Evolutionary conservation across 148 eudicot genomes (phyloP).

Genomic region (Nepenthes gracilis): DNA sequence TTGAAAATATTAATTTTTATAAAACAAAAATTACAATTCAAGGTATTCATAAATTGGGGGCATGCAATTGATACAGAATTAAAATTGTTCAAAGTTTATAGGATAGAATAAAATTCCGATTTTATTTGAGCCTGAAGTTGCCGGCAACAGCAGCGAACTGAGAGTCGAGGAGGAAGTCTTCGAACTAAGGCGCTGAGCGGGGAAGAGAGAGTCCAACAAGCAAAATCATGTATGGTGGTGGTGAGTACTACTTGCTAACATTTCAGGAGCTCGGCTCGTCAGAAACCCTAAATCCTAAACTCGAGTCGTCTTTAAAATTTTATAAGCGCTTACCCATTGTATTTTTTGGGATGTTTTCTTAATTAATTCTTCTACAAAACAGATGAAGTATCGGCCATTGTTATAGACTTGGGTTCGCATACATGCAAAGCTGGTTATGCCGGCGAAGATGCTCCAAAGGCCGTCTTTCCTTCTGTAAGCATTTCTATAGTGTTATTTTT

Average conservation of each 20-base stretch:
- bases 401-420: constrained; percentile 83
- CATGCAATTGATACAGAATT: too few relatives aligned
- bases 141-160: too few relatives aligned
- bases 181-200: neutral
- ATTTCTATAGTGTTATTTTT: neutral
- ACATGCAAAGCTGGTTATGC: constrained; percentile 98
- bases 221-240: constrained; percentile 42
- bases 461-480: constrained; percentile 88
- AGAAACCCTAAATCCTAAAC: neutral
- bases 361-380: constrained; percentile 3
- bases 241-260: constrained; percentile 11
- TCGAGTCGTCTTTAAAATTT: neutral
- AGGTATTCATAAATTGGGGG: too few relatives aligned
- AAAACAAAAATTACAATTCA: too few relatives aligned
- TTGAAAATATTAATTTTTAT: too few relatives aligned
- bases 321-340: neutral
- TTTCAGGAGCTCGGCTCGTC: neutral
- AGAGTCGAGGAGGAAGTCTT: too few relatives aligned
- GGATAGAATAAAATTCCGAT: too few relatives aligned
- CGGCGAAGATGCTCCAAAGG: constrained; percentile 98
- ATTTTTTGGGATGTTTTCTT: neutral
- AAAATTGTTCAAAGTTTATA: too few relatives aligned
- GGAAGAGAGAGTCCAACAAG: neutral
- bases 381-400: constrained; percentile 98
- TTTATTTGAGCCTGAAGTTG: too few relatives aligned